Evolutionary conservation across 768 basidiomycete species (phyloP).

Genomic region (Pilatotrama ljubarskyi): DNA sequence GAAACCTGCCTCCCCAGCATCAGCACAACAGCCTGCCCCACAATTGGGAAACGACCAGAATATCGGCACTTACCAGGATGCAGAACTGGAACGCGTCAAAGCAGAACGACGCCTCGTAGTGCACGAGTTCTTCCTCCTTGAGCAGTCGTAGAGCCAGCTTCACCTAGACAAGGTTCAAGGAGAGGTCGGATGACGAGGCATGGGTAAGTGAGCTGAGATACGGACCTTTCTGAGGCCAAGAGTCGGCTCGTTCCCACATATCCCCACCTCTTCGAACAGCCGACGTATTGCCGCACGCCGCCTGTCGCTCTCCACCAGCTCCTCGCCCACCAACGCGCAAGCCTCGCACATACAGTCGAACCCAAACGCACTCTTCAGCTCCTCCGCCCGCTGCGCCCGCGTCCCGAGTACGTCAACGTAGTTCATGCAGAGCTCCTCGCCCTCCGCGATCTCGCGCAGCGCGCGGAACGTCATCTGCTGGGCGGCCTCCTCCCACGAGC

Average conservation of each 20-base stretch:
- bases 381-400: conserved; percentile 19
- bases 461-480: conserved; percentile 29
- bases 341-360: conserved; percentile 29
- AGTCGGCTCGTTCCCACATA: conserved; percentile 25
- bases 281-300: conserved; percentile 22
- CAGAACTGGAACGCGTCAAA: conserved; percentile 36
- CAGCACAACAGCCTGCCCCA: too few relatives aligned
- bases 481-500: conserved; percentile 27
- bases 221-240: conserved; percentile 31
- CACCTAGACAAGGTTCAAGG: conserved; percentile 17
- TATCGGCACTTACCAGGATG: conserved; percentile 18
- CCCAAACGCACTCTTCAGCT: conserved; percentile 21
- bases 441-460: conserved; percentile 26
- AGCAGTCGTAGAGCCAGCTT: conserved; percentile 29
- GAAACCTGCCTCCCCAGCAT: conserved; percentile 13
- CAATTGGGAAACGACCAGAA: too few relatives aligned
- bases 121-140: conserved; percentile 28
- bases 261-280: conserved; percentile 27
- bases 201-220: background rate
- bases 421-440: conserved; percentile 34
- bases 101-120: conserved; percentile 31
- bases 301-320: conserved; percentile 24
- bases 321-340: conserved; percentile 25
- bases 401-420: conserved; percentile 26
- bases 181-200: background rate